Conservation (phyloP, 2,329 filamentous ascomycete genomes). For the Allantophomopsis lycopodina region DNA sequence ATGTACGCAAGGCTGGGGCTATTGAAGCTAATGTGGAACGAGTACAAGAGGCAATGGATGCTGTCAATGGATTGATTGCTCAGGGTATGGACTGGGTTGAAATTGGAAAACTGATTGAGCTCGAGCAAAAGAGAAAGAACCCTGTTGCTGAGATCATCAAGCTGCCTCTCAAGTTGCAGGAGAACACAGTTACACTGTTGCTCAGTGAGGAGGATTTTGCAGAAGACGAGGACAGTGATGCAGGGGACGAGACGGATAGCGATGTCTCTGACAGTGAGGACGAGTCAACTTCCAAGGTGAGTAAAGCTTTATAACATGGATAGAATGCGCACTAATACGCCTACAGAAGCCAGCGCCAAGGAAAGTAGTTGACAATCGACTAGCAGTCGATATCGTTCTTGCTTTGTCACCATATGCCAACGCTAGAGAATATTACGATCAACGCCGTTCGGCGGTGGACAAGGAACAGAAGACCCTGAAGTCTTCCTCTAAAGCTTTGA, state of each 20-base stretch:
- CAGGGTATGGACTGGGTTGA: constrained; percentile 98
- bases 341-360: constrained; percentile 17
- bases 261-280: constrained; percentile 47
- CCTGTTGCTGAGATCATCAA: constrained; percentile 79
- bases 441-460: constrained; percentile 68
- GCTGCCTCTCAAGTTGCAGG: constrained; percentile 75
- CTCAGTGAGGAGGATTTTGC: constrained; percentile 52
- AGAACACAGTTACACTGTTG: constrained; percentile 73
- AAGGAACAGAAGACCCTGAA: constrained; percentile 81
- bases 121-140: constrained; percentile 70
- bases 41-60: constrained; percentile 84
- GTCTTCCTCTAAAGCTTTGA: constrained; percentile 71
- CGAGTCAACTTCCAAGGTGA: constrained; percentile 20
- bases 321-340: too few relatives aligned
- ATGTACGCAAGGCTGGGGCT: constrained; percentile 76
- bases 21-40: constrained; percentile 84
- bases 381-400: constrained; percentile 78
- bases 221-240: constrained; percentile 34
- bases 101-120: constrained; percentile 75
- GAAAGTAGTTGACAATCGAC: constrained; percentile 32
- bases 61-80: constrained; percentile 79
- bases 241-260: constrained; percentile 49
- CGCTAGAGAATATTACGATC: constrained; percentile 81
- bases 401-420: constrained; percentile 76
- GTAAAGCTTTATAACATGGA: too few relatives aligned